Base-by-base conservation (phyloP, 345 rosid species). In the Turnera subulata region DNA sequence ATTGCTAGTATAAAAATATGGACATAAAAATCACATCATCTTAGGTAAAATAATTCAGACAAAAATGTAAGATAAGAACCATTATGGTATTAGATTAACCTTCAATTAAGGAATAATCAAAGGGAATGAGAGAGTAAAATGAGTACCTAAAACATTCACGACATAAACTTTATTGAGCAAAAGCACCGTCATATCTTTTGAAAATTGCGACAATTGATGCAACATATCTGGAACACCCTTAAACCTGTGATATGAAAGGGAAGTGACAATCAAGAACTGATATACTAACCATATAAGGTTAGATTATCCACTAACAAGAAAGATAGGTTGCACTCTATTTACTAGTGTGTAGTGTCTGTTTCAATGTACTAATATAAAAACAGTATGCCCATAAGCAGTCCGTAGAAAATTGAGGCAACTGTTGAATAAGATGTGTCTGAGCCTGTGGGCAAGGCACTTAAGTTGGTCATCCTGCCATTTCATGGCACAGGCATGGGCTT, bases 111-210 rank as follows among this genome's bases (percentile, higher is more conserved):
- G n/a, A n/a, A n/a, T n/a, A n/a, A n/a, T n/a, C 39, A 45, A 61
- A 0, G 11, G 26, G 26, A 20, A 17, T 15, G 24, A 11, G 10
- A 32, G 21, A 26, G 18, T 17, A n/a, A 43, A 46, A 49, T 33
- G 63, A 59, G 26, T 82, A 91, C 97, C 97, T 61, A 88, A 75
- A 69, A 82, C 74, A 69, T 84, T 91, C 52, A 84, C 73, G 17
- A 88, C 82, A 56, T 73, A 91, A 55, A 85, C 83, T 74, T 74
- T 84, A 19, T 82, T 80, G 4, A 48, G 56, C 78, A 88, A 68
- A 55, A 88, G 89, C 62, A 67, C 56, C 75, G 69, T 79, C 71
- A 84, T 44, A 46, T 91, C 97, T 57, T 75, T 70, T 43, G 80
- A 74, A 50, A 83, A 71, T 56, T 73, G 82, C 12, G 66, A 47